Percentiles rank a stretch among this genome's conserved stretches.
Conservation (phyloP, 169 alveolate species). For the Eimeria zaria region DNA sequence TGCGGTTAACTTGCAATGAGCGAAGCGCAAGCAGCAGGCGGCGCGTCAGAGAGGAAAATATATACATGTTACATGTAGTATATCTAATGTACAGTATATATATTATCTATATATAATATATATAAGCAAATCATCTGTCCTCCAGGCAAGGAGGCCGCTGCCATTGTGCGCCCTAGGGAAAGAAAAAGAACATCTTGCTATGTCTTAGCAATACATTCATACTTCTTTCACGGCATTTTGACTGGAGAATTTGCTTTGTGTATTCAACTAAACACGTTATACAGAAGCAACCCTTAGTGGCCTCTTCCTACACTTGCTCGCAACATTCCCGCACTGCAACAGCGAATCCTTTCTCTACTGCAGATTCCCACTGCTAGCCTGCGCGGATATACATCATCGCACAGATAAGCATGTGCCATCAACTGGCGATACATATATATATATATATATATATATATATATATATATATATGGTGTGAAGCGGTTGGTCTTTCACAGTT, state of each 20-base stretch:
- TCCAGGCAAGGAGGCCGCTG: neutral
- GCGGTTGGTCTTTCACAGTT: neutral
- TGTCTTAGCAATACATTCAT: neutral
- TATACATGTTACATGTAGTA: no score
- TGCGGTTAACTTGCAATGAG: neutral
- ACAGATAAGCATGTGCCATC: neutral
- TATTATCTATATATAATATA: no score
- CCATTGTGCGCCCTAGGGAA: neutral
- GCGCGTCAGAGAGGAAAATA: neutral
- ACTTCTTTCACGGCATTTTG: neutral
- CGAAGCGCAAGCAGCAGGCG: neutral
- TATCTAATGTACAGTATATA: no score
- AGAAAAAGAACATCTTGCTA: neutral
- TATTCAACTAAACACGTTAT: neutral
- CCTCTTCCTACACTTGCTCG: neutral
- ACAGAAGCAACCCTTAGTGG: neutral
- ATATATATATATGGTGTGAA: neutral
- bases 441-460: neutral
- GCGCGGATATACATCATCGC: neutral
- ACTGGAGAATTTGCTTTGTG: neutral
- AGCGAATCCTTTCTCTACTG: neutral
- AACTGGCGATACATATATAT: neutral
- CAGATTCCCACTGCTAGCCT: constrained; percentile 50
- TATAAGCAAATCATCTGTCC: neutral
- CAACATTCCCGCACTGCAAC: neutral